Evolutionary conservation across 2,329 filamentous ascomycete genomes (phyloP).

Genomic region (Aaosphaeria pasadenensis): DNA sequence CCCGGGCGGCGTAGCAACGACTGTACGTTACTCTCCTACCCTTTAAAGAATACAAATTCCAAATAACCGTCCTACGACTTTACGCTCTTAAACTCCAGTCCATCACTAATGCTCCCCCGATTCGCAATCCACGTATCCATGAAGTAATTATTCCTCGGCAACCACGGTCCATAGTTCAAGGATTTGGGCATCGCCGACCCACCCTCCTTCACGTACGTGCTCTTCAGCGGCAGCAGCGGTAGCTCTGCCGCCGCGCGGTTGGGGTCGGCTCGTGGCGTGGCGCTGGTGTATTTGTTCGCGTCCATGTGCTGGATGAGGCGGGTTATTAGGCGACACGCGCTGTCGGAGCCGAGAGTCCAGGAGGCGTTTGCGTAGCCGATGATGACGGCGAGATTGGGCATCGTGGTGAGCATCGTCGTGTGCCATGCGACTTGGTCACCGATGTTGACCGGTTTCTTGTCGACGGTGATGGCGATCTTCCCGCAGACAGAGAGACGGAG

Average conservation of each 20-base stretch:
- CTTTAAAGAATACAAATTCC: too few species aligned
- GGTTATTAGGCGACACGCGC: conserved; percentile 48
- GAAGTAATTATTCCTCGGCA: conserved; percentile 43
- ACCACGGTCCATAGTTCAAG: conserved; percentile 45
- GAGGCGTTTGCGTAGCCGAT: conserved; percentile 60
- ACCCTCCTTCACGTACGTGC: conserved; percentile 51
- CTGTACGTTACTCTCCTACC: too few species aligned
- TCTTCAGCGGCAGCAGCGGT: conserved; percentile 45
- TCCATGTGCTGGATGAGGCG: conserved; percentile 53
- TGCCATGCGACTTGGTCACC: conserved; percentile 59
- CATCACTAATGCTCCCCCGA: conserved; percentile 41
- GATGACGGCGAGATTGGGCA: conserved; percentile 59
- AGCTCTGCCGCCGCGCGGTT: conserved; percentile 37
- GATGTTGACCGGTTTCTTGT: conserved; percentile 47
- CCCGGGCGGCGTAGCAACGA: too few species aligned
- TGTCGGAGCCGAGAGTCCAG: conserved; percentile 63
- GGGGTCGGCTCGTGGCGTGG: conserved; percentile 45
- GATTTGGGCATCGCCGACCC: conserved; percentile 45
- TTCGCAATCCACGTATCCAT: conserved; percentile 43
- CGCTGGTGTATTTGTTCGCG: conserved; percentile 40
- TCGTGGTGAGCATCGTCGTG: conserved; percentile 58
- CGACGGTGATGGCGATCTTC: conserved; percentile 49
- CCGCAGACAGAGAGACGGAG: conserved; percentile 57
- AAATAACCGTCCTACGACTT: too few species aligned
- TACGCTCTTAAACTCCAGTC: conserved; percentile 35